Base-by-base conservation (phyloP, 2,329 filamentous ascomycete genomes). In the Nemania sp. region DNA sequence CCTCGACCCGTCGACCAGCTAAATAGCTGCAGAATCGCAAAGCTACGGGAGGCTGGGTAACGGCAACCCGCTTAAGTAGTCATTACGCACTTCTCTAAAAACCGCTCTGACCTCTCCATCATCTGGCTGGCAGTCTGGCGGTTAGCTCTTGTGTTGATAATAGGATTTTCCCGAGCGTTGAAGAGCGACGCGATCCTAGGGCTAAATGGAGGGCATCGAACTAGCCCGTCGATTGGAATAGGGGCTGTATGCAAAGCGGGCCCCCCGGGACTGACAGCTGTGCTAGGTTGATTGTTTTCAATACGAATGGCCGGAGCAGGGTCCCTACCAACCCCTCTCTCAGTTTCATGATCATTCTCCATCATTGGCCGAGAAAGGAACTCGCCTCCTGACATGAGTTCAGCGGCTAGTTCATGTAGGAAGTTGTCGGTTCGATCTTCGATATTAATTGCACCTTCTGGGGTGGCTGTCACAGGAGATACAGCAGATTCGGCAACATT, bases 121-220 rank as follows among this genome's bases (percentile, higher is more conserved):
- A 72, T 65, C 17, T 70, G 52, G n/a, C 7, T 18, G 7, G 71
- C 67, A 5, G 64, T 66, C 51, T 45, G 63, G 39, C 69, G 66
- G 13, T 57, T 57, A 34, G 52, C 15, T 21, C 46, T 63, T 2
- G 42, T 32, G 49, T 66, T 25, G 25, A 74, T 43, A 40, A 72
- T 64, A 15, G 65, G 65, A 17, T 65, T 70, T 1, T 55, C 32
- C n/a, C 50, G 60, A 17, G n/a, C 13, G 2, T 42, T 11, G n/a
- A 72, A 70, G 13, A 73, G 60, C 29, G 55, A 17, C 25, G 62
- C 63, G 5, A 67, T 48, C 34, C 67, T 35, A 12, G 65, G 54
- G 17, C 59, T 39, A 34, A 68, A 69, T 29, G 54, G 61, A n/a
- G 66, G 59, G 20, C 57, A 58, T 13, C 60, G 59, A 29, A 65